Percentiles rank a stretch among this genome's conserved stretches.
Evolutionary conservation across 805 yeast genomes (phyloP).

Genomic region (Wickerhamiella domercqiae): DNA sequence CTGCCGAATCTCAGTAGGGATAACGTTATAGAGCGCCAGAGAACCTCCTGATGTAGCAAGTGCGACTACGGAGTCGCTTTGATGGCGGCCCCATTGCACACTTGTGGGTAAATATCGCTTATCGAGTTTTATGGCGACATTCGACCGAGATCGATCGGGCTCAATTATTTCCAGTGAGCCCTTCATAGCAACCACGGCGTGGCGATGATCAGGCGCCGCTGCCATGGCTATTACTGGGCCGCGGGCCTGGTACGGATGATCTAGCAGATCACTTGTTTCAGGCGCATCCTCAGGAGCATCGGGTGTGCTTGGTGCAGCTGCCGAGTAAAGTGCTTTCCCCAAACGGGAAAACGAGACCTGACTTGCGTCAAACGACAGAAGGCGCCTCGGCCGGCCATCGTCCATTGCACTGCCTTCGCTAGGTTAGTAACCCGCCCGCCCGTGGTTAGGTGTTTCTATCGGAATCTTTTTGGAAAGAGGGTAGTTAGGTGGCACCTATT

Average conservation of each 20-base stretch:
- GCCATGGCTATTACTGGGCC: constrained; percentile 20
- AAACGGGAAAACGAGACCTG: constrained; percentile 14
- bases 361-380: constrained; percentile 13
- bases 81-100: constrained; percentile 5
- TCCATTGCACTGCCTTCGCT: no score
- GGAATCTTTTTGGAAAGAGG: no score
- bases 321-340: constrained; percentile 13
- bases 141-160: neutral
- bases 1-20: constrained; percentile 15
- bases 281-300: neutral
- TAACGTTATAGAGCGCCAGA: constrained; percentile 19
- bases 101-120: constrained; percentile 1
- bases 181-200: constrained; percentile 21
- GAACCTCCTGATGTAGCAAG: constrained; percentile 23
- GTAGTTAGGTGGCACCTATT: neutral
- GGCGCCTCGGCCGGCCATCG: constrained; percentile 9
- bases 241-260: constrained; percentile 3
- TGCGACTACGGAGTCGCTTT: constrained; percentile 13
- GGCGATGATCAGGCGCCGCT: constrained; percentile 14
- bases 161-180: constrained; percentile 3
- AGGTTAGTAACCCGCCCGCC: no score
- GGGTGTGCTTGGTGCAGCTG: neutral
- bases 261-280: neutral
- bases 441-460: no score
- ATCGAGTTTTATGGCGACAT: neutral